These are phyloP conservation scores for Trichoderma atroviride DNA, from an alignment of 2,329 filamentous ascomycete genomes.

Conservation along the genomic window DNA sequence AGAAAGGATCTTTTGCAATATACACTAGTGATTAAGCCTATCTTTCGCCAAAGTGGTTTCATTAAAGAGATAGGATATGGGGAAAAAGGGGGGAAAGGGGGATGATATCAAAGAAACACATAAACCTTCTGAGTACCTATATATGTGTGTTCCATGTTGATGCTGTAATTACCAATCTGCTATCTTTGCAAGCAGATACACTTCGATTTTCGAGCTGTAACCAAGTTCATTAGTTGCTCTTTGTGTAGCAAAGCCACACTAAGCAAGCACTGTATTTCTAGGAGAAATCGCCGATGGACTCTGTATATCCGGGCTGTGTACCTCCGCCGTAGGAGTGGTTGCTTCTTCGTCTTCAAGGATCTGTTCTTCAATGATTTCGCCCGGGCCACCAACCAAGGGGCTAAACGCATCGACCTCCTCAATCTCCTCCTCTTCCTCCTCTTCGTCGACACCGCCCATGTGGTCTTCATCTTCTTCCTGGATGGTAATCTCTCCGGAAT, in stretches of 20 bases:
- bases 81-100: not conserved
- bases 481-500: slow-evolving; percentile 75
- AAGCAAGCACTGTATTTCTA: slow-evolving; percentile 4
- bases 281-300: slow-evolving; percentile 19
- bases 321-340: slow-evolving; percentile 28
- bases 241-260: not conserved
- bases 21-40: slow-evolving; percentile 10
- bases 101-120: not conserved
- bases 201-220: not conserved
- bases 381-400: slow-evolving; percentile 50
- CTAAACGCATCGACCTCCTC: slow-evolving; percentile 64
- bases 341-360: slow-evolving; percentile 49
- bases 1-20: slow-evolving; percentile 5
- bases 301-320: slow-evolving; percentile 5
- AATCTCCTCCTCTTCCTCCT: slow-evolving; percentile 53
- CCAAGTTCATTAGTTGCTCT: not conserved
- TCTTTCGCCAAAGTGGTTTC: not conserved
- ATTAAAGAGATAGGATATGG: not conserved
- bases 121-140: not conserved
- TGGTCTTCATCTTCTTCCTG: slow-evolving; percentile 65
- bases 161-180: slow-evolving; percentile 18
- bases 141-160: not conserved
- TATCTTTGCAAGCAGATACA: not conserved
- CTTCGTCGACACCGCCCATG: slow-evolving; percentile 44
- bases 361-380: slow-evolving; percentile 51